Conservation (phyloP, 805 yeast species). For the Candida qinlingensis region DNA sequence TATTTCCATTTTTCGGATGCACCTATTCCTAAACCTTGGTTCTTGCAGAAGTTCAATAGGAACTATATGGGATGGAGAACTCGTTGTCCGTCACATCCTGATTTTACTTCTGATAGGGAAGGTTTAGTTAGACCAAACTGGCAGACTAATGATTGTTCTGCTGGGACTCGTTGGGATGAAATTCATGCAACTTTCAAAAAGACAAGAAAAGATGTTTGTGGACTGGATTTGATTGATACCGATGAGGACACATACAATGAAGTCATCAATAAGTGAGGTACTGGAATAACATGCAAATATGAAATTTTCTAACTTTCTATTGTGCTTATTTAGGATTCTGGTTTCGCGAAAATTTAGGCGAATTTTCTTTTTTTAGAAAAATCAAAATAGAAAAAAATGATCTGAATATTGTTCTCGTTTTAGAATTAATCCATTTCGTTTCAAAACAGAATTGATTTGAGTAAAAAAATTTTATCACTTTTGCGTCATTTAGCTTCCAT, state of each 20-base stretch:
- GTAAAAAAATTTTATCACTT: no score
- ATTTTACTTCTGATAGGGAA: conserved; percentile 5
- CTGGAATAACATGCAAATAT: neutral
- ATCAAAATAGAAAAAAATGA: neutral
- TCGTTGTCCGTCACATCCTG: conserved; percentile 16
- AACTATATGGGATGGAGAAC: conserved; percentile 14
- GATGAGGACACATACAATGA: conserved; percentile 18
- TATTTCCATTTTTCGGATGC: conserved; percentile 61
- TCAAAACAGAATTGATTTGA: neutral
- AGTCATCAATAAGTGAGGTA: conserved; percentile 13
- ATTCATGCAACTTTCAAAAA: conserved; percentile 12
- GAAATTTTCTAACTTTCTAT: neutral
- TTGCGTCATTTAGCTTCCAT: no score
- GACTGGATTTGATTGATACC: conserved; percentile 15
- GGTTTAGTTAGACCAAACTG: conserved; percentile 4
- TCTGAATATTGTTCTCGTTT: neutral
- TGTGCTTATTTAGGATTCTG: neutral
- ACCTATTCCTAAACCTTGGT: conserved; percentile 69
- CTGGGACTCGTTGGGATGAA: conserved; percentile 19
- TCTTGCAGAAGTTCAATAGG: conserved; percentile 5
- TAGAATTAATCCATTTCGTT: neutral
- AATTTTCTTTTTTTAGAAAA: neutral
- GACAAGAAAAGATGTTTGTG: conserved; percentile 21
- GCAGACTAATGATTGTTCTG: conserved; percentile 16
- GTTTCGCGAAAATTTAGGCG: neutral